These are phyloP conservation scores for Teratosphaeria pseudoeucalypti DNA, from an alignment of 2,329 filamentous ascomycete species.

Conservation along the genomic window DNA sequence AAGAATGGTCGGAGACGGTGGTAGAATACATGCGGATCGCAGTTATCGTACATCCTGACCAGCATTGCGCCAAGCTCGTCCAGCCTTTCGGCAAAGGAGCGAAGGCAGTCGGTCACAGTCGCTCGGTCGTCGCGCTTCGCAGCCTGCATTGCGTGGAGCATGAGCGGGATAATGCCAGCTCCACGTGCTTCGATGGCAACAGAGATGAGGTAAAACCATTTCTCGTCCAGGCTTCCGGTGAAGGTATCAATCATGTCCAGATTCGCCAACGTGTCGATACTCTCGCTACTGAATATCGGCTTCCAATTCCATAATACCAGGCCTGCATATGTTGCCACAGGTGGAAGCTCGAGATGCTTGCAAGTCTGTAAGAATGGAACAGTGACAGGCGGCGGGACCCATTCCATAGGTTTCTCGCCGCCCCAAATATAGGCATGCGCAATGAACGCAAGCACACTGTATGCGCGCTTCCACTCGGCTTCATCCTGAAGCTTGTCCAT, in stretches of 20 bases:
- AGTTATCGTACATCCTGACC: slow-evolving; percentile 87
- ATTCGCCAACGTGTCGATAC: slow-evolving; percentile 75
- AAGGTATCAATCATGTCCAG: slow-evolving; percentile 81
- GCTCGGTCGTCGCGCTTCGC: slow-evolving; percentile 58
- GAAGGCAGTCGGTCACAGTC: slow-evolving; percentile 68
- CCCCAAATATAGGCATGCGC: slow-evolving; percentile 88
- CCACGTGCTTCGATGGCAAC: slow-evolving; percentile 91
- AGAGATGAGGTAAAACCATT: slow-evolving; percentile 96
- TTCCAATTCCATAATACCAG: slow-evolving; percentile 96
- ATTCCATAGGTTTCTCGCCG: slow-evolving; percentile 58
- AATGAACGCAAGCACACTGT: slow-evolving; percentile 67
- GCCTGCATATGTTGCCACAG: slow-evolving; percentile 87
- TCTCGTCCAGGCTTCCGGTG: slow-evolving; percentile 89
- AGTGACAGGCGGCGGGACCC: slow-evolving; percentile 69
- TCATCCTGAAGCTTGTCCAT: slow-evolving; percentile 72
- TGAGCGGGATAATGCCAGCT: slow-evolving; percentile 74
- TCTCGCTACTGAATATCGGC: slow-evolving; percentile 74
- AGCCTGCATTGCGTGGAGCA: slow-evolving; percentile 77
- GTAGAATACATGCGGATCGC: slow-evolving; percentile 91
- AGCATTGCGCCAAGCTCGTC: slow-evolving; percentile 74
- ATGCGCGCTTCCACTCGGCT: slow-evolving; percentile 83
- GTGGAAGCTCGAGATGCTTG: slow-evolving; percentile 63
- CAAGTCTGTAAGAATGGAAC: slow-evolving; percentile 72
- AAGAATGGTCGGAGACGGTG: slow-evolving; percentile 92
- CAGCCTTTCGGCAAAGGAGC: slow-evolving; percentile 72